These are phyloP conservation scores for Magnusiomyces suaveolens DNA, from an alignment of 1,139 yeast species.

Conservation along the genomic window DNA sequence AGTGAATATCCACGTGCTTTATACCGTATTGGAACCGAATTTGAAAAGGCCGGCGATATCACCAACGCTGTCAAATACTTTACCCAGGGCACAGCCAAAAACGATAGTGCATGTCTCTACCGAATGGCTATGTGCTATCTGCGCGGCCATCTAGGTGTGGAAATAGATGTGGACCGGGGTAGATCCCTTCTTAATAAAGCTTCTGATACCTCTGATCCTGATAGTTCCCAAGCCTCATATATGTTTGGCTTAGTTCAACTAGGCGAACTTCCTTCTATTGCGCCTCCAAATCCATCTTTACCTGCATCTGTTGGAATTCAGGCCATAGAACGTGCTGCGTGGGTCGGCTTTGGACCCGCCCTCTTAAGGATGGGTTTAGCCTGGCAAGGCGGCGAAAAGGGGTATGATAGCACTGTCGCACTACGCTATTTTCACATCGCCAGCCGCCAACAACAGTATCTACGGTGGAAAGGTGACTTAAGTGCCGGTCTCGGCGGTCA, in stretches of 20 bases:
- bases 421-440: constrained; percentile 34
- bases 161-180: constrained; percentile 24
- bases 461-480: constrained; percentile 19
- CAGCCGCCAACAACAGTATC: constrained; percentile 31
- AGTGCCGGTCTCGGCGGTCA: constrained; percentile 23
- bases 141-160: constrained; percentile 29
- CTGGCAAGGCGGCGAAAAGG: constrained; percentile 33
- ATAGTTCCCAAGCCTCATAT: constrained; percentile 34
- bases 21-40: constrained; percentile 31
- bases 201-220: constrained; percentile 29
- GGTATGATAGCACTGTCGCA: constrained; percentile 32
- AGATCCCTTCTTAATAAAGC: constrained; percentile 26
- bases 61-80: constrained; percentile 14
- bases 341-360: constrained; percentile 35
- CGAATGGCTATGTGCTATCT: constrained; percentile 32
- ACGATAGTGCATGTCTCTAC: constrained; percentile 13
- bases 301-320: constrained; percentile 24
- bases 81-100: constrained; percentile 14
- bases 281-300: constrained; percentile 12
- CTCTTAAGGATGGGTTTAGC: constrained; percentile 35
- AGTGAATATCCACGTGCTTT: constrained; percentile 30
- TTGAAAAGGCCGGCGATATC: constrained; percentile 16
- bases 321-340: constrained; percentile 32
- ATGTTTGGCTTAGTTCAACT: constrained; percentile 31
- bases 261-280: constrained; percentile 28